These are phyloP conservation scores for Paramecium sexaurelia DNA, from an alignment of 73 alveolate species.

Conservation along the genomic window DNA sequence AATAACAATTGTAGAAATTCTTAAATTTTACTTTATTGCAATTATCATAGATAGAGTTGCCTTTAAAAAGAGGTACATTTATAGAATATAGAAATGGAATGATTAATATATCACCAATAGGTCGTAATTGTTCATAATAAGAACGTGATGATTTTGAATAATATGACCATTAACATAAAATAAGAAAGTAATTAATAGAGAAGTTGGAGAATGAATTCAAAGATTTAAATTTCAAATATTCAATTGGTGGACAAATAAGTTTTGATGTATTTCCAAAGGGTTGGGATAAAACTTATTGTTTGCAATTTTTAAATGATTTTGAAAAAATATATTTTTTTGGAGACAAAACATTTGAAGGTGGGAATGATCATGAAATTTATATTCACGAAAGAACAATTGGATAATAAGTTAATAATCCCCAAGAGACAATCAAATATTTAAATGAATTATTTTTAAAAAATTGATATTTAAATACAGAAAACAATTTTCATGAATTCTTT, in stretches of 20 bases:
- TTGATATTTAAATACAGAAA: neutral
- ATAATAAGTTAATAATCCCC: constrained; percentile 84
- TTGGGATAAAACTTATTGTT: constrained; percentile 96
- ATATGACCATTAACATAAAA: constrained; percentile 80
- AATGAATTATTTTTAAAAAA: constrained; percentile 69
- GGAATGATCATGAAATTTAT: constrained; percentile 95
- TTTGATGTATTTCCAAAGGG: constrained; percentile 96
- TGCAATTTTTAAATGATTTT: constrained; percentile 81
- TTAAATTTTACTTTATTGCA: constrained; percentile 87
- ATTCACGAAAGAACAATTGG: constrained; percentile 87
- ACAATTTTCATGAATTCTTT: neutral
- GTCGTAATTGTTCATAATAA: constrained; percentile 92
- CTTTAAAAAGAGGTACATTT: constrained; percentile 96
- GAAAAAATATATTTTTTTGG: constrained; percentile 97
- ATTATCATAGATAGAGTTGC: constrained; percentile 93
- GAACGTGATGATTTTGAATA: constrained; percentile 94
- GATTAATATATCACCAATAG: constrained; percentile 95
- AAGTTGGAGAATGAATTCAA: constrained; percentile 78
- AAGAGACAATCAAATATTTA: constrained; percentile 84
- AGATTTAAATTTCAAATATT: constrained; percentile 77
- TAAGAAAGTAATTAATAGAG: constrained; percentile 86
- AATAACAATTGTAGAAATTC: constrained; percentile 79
- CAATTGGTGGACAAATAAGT: constrained; percentile 97
- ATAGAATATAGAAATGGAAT: constrained; percentile 95
- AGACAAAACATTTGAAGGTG: constrained; percentile 93